Evolutionary conservation across 345 rosid genomes (phyloP).

Genomic region (Rhizophora mangle): DNA sequence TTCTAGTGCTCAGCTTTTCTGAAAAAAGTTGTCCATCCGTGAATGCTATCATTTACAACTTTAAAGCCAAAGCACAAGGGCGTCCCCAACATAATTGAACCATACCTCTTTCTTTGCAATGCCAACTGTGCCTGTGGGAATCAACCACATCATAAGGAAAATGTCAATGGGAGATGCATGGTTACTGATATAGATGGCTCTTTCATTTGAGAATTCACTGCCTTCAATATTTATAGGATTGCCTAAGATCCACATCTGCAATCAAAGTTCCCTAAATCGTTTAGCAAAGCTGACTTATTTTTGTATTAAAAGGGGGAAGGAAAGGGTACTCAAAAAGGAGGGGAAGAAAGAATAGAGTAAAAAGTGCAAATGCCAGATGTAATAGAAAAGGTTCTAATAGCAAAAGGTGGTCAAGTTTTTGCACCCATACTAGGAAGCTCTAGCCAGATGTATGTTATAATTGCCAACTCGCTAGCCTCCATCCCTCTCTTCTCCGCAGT

Average conservation of each 20-base stretch:
- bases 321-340: too few species aligned
- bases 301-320: background rate
- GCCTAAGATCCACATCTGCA: constrained; percentile 65
- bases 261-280: constrained; percentile 12
- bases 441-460: too few species aligned
- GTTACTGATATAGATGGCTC: constrained; percentile 52
- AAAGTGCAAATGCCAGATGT: too few species aligned
- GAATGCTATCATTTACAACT: background rate
- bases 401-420: too few species aligned
- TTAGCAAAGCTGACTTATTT: background rate
- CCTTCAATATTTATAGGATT: constrained; percentile 53
- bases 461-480: too few species aligned
- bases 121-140: constrained; percentile 53
- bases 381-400: too few species aligned
- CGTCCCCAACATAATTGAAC: background rate
- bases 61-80: background rate
- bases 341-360: too few species aligned
- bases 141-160: constrained; percentile 55
- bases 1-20: too few species aligned
- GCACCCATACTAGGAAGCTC: too few species aligned
- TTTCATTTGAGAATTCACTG: constrained; percentile 38
- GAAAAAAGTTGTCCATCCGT: too few species aligned
- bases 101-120: constrained; percentile 57
- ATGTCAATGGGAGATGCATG: constrained; percentile 58
- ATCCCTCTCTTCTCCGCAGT: too few species aligned